Base-by-base conservation (phyloP, 176 grass and related monocot species). In the Zizania latifolia region DNA sequence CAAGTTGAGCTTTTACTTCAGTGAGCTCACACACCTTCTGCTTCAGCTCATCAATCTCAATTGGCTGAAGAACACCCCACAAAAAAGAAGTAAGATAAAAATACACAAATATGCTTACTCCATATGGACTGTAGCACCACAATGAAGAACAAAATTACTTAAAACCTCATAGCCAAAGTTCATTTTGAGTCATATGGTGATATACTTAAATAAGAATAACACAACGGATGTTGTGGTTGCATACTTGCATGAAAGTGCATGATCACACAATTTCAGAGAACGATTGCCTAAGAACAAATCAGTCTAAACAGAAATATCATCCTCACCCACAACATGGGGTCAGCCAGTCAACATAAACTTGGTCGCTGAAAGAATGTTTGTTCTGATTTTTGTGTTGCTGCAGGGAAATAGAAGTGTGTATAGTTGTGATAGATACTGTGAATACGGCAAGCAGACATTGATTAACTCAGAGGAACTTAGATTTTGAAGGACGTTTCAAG, bases 11-110 rank as follows among this genome's bases (percentile, higher is more conserved):
- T 81, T 86, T 94, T 32, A 80, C 53, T 94, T 89, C 84, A 19
- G 33, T 86, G 50, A 94, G 71, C 62, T 98, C 89, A 39, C 65
- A 53, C 41, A 99, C 44, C 62, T 86, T 95, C 38, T 85, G 83
- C 69, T 92, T 95, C 55, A 99, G 79, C 68, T 92, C 92, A 75
- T 81, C 70, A 48, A 88, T 45, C 82, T 99, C 91, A 53, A 73
- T 56, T 54, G 78, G 86, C 91, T 93, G 70, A 81, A 59, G 59
- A 54, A 23, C 19, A 8, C 17, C 17, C 4, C 53, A 39, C 53
- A 39, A 72, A 61, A 51, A 29, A 13, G 23, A 46, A 71, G 19
- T 33, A 66, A 56, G 69, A 7, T 33, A 78, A 48, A 68, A 48
- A 68, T 87, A 62, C 38, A 34, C 43, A 68, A 3, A 29, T 16